Conservation (phyloP, 148 eudicot genomes). For the Fallopia convolvulus region DNA sequence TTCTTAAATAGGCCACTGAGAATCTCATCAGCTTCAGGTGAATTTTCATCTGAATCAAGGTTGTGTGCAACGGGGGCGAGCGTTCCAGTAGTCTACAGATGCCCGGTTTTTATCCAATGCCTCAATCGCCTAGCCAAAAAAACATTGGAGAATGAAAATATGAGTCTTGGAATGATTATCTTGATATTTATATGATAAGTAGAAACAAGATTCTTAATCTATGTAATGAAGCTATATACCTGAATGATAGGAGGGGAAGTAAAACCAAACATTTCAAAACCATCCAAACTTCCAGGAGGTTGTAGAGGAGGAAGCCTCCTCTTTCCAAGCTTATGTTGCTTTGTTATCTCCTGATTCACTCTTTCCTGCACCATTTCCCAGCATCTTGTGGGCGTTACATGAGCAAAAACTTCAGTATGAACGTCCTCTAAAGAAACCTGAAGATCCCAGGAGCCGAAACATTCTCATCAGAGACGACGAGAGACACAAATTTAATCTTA, state of each 20-base stretch:
- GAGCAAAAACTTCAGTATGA: slow-evolving; percentile 64
- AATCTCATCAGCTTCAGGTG: slow-evolving; percentile 27
- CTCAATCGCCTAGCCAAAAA: slow-evolving; percentile 52
- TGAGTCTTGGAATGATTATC: not conserved
- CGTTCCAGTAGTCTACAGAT: slow-evolving; percentile 69
- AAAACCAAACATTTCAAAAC: slow-evolving; percentile 94
- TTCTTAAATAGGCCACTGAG: slow-evolving; percentile 62
- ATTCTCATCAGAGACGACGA: not conserved
- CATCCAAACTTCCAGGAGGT: slow-evolving; percentile 93
- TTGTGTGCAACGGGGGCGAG: slow-evolving; percentile 46
- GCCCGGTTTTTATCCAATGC: slow-evolving; percentile 50
- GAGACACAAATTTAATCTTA: not conserved
- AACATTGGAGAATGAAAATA: not conserved
- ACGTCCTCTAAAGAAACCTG: slow-evolving; percentile 73
- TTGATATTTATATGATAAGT: too few species aligned
- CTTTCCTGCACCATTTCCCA: slow-evolving; percentile 93
- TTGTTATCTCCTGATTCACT: slow-evolving; percentile 79
- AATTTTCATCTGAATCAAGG: slow-evolving; percentile 24
- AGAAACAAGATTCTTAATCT: too few species aligned
- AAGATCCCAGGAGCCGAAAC: slow-evolving; percentile 4
- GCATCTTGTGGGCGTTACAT: slow-evolving; percentile 61
- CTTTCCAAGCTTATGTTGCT: slow-evolving; percentile 74
- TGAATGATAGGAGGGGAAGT: slow-evolving; percentile 78
- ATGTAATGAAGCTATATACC: slow-evolving; percentile 34
- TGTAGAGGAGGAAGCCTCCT: slow-evolving; percentile 76